Evolutionary conservation across 2,329 filamentous ascomycete species (phyloP), one percentile per base, ranked within the genome.

Genomic region (Gliomastix tumulicola): DNA sequence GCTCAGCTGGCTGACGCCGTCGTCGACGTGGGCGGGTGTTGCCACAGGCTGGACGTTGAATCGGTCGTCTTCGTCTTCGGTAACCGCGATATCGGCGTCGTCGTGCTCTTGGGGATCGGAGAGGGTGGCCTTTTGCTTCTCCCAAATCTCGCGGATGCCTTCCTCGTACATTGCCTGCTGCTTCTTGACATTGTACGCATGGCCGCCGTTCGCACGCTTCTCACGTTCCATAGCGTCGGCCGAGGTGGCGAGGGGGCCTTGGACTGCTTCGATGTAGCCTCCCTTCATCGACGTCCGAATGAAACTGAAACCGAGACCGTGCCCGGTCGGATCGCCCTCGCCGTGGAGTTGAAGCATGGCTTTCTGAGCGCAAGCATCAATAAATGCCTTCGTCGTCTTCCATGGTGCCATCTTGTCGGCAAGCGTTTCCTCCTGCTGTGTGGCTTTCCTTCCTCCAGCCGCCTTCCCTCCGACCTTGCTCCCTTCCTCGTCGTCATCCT

Each of bases 261-360:
- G 76, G 19, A 94, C 76, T 16, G 88, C 84, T 53, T 89, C 87
- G 59, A 96, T 75, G 42, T 79, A 98, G 1, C 92, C 92, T 43
- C 92, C 92, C 62, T 98, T 98, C 92, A 98, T 98, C 2, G 88
- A 94, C 0, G 89, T 96, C 54, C 92, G 88, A 58, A 98, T 89
- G 59, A 98, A 96, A 56, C 87, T 96, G 66, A 97, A 95, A 3
- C 87, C 92, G 41, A 96, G 80, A 3, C 92, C 92, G 50, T 89
- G 84, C 18, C 88, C 88, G 1, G 90, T 95, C 4, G 92, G 92
- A 54, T 98, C 92, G 38, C 92, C 92, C 46, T 94, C 87, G 16
- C 92, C 92, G 49, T 96, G 89, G 11, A 98, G 74, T 48, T 89
- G 84, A 32, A 98, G 74, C 92, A 98, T 98, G 4, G 92, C 92